Percentiles rank a stretch among this genome's conserved stretches.
Evolutionary conservation across 78 protist species (phyloP).

Genomic region (Dictyostelium purpureum): DNA sequence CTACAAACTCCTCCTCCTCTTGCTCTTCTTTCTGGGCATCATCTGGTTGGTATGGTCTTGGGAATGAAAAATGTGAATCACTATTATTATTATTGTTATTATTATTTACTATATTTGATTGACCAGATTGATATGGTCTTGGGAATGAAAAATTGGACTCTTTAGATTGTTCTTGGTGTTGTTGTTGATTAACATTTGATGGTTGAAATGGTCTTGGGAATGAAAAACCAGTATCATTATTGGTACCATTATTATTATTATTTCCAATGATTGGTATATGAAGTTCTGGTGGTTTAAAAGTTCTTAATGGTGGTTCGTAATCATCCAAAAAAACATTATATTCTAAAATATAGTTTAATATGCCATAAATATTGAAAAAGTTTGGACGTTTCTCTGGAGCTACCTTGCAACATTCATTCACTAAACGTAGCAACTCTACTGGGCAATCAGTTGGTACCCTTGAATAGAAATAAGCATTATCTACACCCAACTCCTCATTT

Average conservation of each 20-base stretch:
- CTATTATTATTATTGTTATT: background rate
- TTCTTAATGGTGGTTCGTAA: constrained; percentile 25
- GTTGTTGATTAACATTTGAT: background rate
- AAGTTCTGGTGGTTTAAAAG: constrained; percentile 53
- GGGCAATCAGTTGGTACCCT: constrained; percentile 41
- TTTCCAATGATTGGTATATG: background rate
- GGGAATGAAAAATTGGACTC: constrained; percentile 71
- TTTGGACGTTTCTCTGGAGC: constrained; percentile 22
- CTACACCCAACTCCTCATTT: constrained; percentile 57
- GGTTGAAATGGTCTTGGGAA: background rate
- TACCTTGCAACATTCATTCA: constrained; percentile 32
- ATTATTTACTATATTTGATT: background rate
- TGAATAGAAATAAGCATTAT: background rate
- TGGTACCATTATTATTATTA: background rate
- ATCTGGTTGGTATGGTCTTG: constrained; percentile 50
- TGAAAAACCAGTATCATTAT: background rate
- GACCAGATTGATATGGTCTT: constrained; percentile 32
- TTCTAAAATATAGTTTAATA: background rate
- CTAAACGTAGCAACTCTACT: background rate
- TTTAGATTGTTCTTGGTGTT: too few relatives aligned
- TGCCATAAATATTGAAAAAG: background rate
- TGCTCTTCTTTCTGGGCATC: background rate
- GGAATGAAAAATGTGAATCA: constrained; percentile 50
- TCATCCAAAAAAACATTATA: background rate
- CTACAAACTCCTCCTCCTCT: background rate